Conservation (phyloP, 176 grass and related monocot genomes). For the Areca catechu region DNA sequence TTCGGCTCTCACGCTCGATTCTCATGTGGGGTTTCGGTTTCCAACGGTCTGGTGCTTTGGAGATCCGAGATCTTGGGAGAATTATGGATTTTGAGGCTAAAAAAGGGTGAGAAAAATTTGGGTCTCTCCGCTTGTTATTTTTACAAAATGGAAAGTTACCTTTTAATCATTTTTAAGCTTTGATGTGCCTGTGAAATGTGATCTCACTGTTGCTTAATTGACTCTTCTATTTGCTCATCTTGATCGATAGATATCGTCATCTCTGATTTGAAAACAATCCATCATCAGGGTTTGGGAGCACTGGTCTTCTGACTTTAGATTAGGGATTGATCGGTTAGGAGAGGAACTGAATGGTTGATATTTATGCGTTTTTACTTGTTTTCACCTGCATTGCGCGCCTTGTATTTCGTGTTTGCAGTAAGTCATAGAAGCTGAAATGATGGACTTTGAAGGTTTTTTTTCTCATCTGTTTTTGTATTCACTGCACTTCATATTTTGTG, state of each 20-base stretch:
- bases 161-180: neutral
- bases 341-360: neutral
- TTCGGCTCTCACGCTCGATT: too few relatives aligned
- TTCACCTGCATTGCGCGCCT: neutral
- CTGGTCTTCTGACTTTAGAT: neutral
- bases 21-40: neutral
- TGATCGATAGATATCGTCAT: too few relatives aligned
- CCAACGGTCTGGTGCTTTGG: neutral
- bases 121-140: neutral
- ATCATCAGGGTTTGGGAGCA: neutral
- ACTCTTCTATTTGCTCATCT: too few relatives aligned
- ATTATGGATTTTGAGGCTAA: neutral
- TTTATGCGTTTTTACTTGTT: neutral
- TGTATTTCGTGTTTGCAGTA: too few relatives aligned
- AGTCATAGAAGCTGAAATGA: too few relatives aligned
- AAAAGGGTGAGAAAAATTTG: neutral
- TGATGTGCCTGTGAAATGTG: slow-evolving; percentile 3
- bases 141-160: neutral
- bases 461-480: too few relatives aligned
- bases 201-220: too few relatives aligned
- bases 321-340: neutral
- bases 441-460: too few relatives aligned
- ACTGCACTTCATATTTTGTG: too few relatives aligned
- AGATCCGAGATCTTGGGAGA: neutral
- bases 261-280: too few relatives aligned